These are phyloP conservation scores for Termitomyces sp. DNA, from an alignment of 768 basidiomycete genomes.

Conservation along the genomic window DNA sequence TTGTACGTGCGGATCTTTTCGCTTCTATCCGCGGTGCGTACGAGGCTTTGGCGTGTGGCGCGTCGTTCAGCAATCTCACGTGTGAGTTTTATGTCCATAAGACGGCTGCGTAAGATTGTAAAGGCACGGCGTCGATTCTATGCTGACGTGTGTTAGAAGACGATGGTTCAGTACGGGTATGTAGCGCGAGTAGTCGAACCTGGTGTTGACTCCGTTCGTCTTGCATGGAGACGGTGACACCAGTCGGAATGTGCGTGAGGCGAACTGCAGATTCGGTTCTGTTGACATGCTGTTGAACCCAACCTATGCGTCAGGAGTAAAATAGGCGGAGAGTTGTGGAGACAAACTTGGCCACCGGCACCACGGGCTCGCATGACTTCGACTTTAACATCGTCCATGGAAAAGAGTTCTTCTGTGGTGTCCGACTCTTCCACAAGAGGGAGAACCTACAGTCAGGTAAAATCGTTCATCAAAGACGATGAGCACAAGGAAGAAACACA, in stretches of 20 bases:
- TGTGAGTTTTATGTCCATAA: conserved; percentile 77
- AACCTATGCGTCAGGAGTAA: background rate
- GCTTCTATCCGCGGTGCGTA: conserved; percentile 80
- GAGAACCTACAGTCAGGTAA: conserved; percentile 58
- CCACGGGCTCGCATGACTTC: conserved; percentile 98
- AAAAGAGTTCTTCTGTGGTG: conserved; percentile 62
- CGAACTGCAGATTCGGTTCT: conserved; percentile 98
- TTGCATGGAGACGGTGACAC: conserved; percentile 96
- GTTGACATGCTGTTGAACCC: conserved; percentile 78
- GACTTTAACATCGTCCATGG: conserved; percentile 81
- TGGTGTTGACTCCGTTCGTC: conserved; percentile 96
- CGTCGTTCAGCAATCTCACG: conserved; percentile 71
- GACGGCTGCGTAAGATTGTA: conserved; percentile 80
- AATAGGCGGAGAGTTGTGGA: background rate
- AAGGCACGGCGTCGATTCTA: conserved; percentile 94
- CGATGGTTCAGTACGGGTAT: background rate
- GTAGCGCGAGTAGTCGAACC: conserved; percentile 36
- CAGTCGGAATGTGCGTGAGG: conserved; percentile 88
- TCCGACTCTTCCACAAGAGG: conserved; percentile 73
- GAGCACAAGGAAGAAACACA: conserved; percentile 34
- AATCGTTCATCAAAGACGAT: background rate
- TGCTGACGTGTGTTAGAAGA: background rate
- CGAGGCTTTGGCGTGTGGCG: conserved; percentile 65
- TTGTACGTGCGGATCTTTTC: conserved; percentile 98
- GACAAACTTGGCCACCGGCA: conserved; percentile 86